Conservation (phyloP, 805 yeast species). For the Saturnispora serradocipensis region DNA sequence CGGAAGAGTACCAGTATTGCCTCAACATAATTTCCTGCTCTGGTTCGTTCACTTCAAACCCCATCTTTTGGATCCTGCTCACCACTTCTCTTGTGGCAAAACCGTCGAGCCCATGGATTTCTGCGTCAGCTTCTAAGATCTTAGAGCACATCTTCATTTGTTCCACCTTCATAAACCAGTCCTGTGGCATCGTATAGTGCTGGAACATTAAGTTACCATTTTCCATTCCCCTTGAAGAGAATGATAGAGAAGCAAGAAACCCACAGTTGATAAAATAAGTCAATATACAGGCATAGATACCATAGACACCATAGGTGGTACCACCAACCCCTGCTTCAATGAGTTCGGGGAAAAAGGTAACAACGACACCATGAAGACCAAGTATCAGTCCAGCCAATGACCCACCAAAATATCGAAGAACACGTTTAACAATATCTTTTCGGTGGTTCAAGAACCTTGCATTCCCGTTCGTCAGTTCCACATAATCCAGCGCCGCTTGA, state of each 20-base stretch:
- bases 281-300: slow-evolving; percentile 37
- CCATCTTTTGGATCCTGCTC: slow-evolving; percentile 28
- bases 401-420: slow-evolving; percentile 35
- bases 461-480: slow-evolving; percentile 55
- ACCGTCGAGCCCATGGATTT: slow-evolving; percentile 36
- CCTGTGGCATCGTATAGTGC: slow-evolving; percentile 52
- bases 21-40: slow-evolving; percentile 60
- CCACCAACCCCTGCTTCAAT: slow-evolving; percentile 27
- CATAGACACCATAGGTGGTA: slow-evolving; percentile 26
- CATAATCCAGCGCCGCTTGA: slow-evolving; percentile 43
- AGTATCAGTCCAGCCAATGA: slow-evolving; percentile 33
- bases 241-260: slow-evolving; percentile 33
- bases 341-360: slow-evolving; percentile 27
- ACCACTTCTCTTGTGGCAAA: slow-evolving; percentile 29
- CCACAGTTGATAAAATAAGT: slow-evolving; percentile 42
- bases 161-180: slow-evolving; percentile 58
- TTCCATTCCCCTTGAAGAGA: slow-evolving; percentile 40
- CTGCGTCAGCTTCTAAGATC: slow-evolving; percentile 57
- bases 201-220: slow-evolving; percentile 53
- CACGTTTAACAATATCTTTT: slow-evolving; percentile 20
- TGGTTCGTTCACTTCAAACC: slow-evolving; percentile 38
- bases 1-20: slow-evolving; percentile 82
- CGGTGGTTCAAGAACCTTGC: slow-evolving; percentile 35
- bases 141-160: slow-evolving; percentile 59
- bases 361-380: slow-evolving; percentile 38